Base-by-base conservation (phyloP, 257 asterid species). In the Schizonepeta tenuifolia region DNA sequence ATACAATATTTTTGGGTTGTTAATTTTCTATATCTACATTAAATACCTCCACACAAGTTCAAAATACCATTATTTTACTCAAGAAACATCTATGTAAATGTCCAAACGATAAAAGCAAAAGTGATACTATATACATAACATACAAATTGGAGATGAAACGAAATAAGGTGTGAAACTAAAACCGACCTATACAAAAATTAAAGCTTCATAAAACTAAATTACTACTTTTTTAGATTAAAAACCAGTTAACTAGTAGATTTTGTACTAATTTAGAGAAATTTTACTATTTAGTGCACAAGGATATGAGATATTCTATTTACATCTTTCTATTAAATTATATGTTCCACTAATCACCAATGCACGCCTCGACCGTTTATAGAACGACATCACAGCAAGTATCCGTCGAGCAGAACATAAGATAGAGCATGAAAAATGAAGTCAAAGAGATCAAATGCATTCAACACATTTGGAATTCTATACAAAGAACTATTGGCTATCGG, bases 401-500 rank as follows among this genome's bases (percentile, higher is more conserved):
- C 36, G 36, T 31, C 6, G 36, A 31, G 36, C 36, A 31, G 5
- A 31, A 31, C 33, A 28, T 31, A 31, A 31, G 36, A 31, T 31
- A 1, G 3, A 31, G 5, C 36, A 31, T 0, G 7, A 31, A 31
- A 31, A 31, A 31, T 4, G 53, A 11, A 9, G 40, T 41, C 35
- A 9, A 65, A 13, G 5, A 28, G 15, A n/a, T 15, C 9, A 67
- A 50, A 50, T 50, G 62, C 28, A 15, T 28, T 47, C n/a, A 47
- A 31, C 47, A 69, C 18, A 13, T 51, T 33, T 21, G 2, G 20
- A 65, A 43, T 65, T 44, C 43, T 66, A 21, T 36, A 35, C 53
- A 57, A 59, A 17, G 7, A 60, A 61, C 76, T 47, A 72, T 47
- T 60, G 4, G 53, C 59, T 70, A 41, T 60, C 9, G 9, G 24